Conservation (phyloP, 2,329 filamentous ascomycete species). For the Pestalotiopsis fici region DNA sequence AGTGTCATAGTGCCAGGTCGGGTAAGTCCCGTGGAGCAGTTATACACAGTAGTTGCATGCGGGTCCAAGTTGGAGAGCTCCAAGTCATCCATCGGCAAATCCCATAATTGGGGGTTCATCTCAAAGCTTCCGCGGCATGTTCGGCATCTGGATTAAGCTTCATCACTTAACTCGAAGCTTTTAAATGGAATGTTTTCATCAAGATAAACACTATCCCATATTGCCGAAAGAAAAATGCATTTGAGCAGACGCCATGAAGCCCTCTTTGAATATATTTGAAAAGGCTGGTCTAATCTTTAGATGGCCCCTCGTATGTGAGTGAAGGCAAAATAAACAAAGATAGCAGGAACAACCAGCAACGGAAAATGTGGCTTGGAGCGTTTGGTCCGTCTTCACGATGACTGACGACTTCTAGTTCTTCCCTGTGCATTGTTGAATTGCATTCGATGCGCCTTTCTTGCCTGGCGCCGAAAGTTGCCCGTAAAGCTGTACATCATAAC, state of each 20-base stretch:
- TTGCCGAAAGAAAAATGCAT: neutral
- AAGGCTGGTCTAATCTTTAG: neutral
- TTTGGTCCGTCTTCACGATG: neutral
- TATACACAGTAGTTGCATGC: too few relatives aligned
- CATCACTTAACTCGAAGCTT: too few relatives aligned
- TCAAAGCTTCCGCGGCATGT: too few relatives aligned
- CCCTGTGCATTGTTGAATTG: conserved; percentile 23
- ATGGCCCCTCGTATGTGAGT: neutral
- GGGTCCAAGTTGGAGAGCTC: too few relatives aligned
- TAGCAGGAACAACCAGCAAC: too few relatives aligned
- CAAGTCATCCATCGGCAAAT: too few relatives aligned
- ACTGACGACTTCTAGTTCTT: conserved; percentile 12
- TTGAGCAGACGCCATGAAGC: neutral
- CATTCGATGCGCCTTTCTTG: conserved; percentile 16
- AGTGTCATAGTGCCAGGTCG: too few relatives aligned
- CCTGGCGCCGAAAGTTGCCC: conserved; percentile 15
- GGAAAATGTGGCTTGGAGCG: too few relatives aligned
- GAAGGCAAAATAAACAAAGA: neutral
- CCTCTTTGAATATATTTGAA: neutral
- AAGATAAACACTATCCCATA: neutral
- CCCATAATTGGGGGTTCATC: too few relatives aligned
- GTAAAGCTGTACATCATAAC: conserved; percentile 13
- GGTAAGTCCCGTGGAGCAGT: too few relatives aligned
- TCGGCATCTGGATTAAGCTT: too few relatives aligned
- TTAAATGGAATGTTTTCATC: neutral